These are phyloP conservation scores for Fusarium oligoseptatum DNA, from an alignment of 2,329 filamentous ascomycete species.

Conservation along the genomic window DNA sequence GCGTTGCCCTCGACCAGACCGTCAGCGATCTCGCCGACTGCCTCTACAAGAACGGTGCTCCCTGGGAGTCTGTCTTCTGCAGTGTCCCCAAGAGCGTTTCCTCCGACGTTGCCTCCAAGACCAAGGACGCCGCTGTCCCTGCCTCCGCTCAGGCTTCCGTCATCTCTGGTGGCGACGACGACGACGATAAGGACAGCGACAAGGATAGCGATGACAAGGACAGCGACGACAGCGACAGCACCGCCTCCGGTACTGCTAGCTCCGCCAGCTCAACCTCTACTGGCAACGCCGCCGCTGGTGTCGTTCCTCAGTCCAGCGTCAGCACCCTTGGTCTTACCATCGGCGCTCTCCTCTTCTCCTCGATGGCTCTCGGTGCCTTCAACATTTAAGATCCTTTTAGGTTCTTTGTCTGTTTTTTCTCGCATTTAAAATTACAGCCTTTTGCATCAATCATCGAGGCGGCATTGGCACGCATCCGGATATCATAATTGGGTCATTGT, in stretches of 20 bases:
- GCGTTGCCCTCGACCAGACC: conserved; percentile 53
- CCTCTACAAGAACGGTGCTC: conserved; percentile 55
- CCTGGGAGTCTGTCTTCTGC: conserved; percentile 59
- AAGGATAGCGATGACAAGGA: conserved; percentile 21
- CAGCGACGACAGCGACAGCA: conserved; percentile 16
- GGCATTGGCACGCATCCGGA: conserved; percentile 14
- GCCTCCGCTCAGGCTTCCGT: conserved; percentile 51
- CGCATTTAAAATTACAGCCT: conserved; percentile 22
- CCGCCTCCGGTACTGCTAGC: conserved; percentile 19
- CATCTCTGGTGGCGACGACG: conserved; percentile 40
- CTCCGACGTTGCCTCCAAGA: conserved; percentile 53
- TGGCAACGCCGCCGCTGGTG: conserved; percentile 39
- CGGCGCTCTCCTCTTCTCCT: conserved; percentile 54
- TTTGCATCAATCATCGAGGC: conserved; percentile 15
- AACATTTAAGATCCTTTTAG: conserved; percentile 34
- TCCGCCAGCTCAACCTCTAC: conserved; percentile 30
- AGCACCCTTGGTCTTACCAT: conserved; percentile 52
- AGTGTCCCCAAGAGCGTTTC: conserved; percentile 40
- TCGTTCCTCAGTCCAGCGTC: conserved; percentile 42
- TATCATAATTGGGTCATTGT: conserved; percentile 29
- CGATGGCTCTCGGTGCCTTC: conserved; percentile 45
- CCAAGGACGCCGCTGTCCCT: conserved; percentile 40
- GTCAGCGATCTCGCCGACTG: conserved; percentile 52
- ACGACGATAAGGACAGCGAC: conserved; percentile 11
- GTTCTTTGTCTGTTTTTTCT: not conserved